Percentiles rank a stretch among this genome's conserved stretches.
Conservation (phyloP, 2,329 filamentous ascomycete species). For the Xylaria sp. region DNA sequence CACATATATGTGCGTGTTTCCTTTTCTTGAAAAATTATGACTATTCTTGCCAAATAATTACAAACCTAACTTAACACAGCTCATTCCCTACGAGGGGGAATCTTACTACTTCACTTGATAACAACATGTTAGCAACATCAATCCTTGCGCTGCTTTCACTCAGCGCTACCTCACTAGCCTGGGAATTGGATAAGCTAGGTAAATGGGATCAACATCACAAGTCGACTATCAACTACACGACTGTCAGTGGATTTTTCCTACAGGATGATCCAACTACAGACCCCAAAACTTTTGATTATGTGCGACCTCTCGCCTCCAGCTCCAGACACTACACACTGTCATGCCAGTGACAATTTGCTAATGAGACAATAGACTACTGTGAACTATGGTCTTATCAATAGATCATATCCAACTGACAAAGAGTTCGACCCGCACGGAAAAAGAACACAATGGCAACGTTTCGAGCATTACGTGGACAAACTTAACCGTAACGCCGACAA, state of each 20-base stretch:
- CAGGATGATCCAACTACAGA: slow-evolving; percentile 70
- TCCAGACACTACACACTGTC: neutral
- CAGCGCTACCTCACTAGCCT: slow-evolving; percentile 37
- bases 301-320: slow-evolving; percentile 50
- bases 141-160: slow-evolving; percentile 39
- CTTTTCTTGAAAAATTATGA: neutral
- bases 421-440: slow-evolving; percentile 51
- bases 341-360: neutral
- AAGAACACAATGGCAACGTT: slow-evolving; percentile 73
- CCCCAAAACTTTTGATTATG: slow-evolving; percentile 70
- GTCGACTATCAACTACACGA: slow-evolving; percentile 66
- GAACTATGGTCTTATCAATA: slow-evolving; percentile 74
- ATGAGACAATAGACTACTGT: slow-evolving; percentile 57
- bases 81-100: neutral
- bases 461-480: slow-evolving; percentile 64
- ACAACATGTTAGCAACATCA: slow-evolving; percentile 35
- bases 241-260: slow-evolving; percentile 70
- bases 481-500: slow-evolving; percentile 60
- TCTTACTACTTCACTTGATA: neutral
- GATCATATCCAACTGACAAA: slow-evolving; percentile 67
- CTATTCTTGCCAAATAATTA: neutral
- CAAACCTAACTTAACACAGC: neutral
- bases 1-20: neutral
- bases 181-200: slow-evolving; percentile 41
- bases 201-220: slow-evolving; percentile 36